Conservation (phyloP, 352 stramenopile genomes). For the Phytophthora hibernalis region DNA sequence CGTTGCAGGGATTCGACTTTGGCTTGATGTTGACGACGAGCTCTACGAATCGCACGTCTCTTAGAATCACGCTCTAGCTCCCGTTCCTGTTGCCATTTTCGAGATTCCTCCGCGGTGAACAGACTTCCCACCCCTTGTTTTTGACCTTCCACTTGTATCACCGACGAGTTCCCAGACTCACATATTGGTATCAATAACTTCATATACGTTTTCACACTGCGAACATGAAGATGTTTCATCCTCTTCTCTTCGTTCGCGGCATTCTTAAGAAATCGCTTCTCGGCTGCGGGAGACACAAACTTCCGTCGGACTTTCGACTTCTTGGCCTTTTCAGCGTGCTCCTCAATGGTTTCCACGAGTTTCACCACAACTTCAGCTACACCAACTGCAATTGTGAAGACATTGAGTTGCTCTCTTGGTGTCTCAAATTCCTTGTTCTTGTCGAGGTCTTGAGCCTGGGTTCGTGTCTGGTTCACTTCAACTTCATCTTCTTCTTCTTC, state of each 20-base stretch:
- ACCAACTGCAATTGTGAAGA: conserved; percentile 51
- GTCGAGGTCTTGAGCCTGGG: background rate
- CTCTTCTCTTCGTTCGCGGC: conserved; percentile 46
- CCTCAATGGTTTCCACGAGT: conserved; percentile 47
- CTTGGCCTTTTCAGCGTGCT: conserved; percentile 36
- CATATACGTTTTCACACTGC: conserved; percentile 47
- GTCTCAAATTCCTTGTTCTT: background rate
- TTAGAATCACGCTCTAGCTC: conserved; percentile 55
- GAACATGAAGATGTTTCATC: conserved; percentile 46
- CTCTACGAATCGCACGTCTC: conserved; percentile 43
- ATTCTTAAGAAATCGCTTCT: conserved; percentile 59
- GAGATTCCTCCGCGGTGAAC: conserved; percentile 60
- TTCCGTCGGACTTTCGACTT: conserved; percentile 34
- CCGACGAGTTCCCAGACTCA: conserved; percentile 2
- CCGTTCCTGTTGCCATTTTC: conserved; percentile 51
- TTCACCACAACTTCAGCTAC: conserved; percentile 56
- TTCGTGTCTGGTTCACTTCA: background rate
- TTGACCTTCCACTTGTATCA: background rate
- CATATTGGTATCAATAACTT: conserved; percentile 44
- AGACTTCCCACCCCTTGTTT: conserved; percentile 50
- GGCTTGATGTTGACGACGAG: conserved; percentile 44
- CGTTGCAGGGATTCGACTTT: conserved; percentile 48
- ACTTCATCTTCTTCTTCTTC: conserved; percentile 38
- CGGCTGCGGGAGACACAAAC: conserved; percentile 60
- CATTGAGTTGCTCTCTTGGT: conserved; percentile 32